Evolutionary conservation across 2,329 filamentous ascomycete genomes (phyloP).

Genomic region (Thelonectria olida): DNA sequence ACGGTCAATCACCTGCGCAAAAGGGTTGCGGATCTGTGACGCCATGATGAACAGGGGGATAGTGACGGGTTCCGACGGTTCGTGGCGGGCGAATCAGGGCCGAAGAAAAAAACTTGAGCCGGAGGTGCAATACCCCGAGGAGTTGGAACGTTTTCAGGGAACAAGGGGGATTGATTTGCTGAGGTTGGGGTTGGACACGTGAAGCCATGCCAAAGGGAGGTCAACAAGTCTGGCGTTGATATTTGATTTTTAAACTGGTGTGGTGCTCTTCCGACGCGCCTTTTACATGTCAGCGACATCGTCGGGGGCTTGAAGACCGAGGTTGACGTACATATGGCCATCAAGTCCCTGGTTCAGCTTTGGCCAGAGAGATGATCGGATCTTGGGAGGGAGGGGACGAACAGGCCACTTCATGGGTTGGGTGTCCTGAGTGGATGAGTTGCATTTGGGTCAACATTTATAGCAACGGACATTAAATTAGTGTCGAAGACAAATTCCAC

Average conservation of each 20-base stretch:
- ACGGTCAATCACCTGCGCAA: conserved; percentile 7
- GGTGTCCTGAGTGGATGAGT: not conserved
- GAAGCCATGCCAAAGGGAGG: no score
- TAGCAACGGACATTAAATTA: no score
- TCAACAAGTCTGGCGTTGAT: not conserved
- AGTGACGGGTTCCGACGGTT: conserved; percentile 34
- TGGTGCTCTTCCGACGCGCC: no score
- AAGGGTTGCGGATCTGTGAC: conserved; percentile 29
- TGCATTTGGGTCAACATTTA: no score
- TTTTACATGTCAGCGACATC: not conserved
- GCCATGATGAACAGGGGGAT: conserved; percentile 22
- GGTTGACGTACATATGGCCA: not conserved
- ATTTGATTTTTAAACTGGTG: no score
- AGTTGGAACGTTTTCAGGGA: not conserved
- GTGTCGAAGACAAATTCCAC: no score
- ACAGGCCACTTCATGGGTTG: conserved; percentile 3
- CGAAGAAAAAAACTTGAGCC: not conserved
- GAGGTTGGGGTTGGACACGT: no score
- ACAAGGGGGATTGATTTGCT: not conserved
- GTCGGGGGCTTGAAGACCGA: conserved; percentile 1
- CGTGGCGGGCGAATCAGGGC: conserved; percentile 24
- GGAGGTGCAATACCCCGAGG: conserved; percentile 10
- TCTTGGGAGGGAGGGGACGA: not conserved
- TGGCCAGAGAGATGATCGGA: no score
- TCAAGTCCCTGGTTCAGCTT: not conserved